Conservation (phyloP, 2,329 filamentous ascomycete species). For the Aspergillus sergii region DNA sequence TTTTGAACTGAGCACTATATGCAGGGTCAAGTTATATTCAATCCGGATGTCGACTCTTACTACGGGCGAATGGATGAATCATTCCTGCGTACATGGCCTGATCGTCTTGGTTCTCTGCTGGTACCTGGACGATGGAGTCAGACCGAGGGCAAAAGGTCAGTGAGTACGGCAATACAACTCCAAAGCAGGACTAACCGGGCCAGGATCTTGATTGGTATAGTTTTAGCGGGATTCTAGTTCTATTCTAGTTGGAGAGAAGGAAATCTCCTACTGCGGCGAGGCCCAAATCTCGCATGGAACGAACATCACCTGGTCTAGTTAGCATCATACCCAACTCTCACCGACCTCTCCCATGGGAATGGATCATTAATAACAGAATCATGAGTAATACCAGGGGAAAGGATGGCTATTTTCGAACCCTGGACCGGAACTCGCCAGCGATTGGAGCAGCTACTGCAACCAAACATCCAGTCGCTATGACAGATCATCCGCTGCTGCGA, state of each 20-base stretch:
- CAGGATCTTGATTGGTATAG: not conserved
- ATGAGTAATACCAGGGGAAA: not conserved
- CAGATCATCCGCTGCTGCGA: constrained; percentile 16
- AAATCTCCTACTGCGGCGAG: not conserved
- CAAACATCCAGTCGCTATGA: constrained; percentile 10
- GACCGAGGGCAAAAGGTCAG: not conserved
- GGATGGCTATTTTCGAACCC: not conserved
- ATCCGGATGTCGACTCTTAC: not conserved
- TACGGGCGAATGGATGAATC: not conserved
- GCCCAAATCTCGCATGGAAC: constrained; percentile 18
- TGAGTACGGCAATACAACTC: not conserved
- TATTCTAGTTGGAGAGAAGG: not conserved
- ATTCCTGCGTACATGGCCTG: not conserved
- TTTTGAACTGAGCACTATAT: not conserved
- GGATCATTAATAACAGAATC: not conserved
- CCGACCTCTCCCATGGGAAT: not conserved
- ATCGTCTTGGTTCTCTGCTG: not conserved
- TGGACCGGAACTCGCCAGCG: constrained; percentile 3
- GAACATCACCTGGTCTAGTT: constrained; percentile 22
- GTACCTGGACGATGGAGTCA: not conserved
- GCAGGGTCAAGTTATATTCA: not conserved
- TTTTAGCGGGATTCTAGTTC: constrained; percentile 1
- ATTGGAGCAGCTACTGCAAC: not conserved
- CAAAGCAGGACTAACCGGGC: not conserved
- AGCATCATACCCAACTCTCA: constrained; percentile 4